A percentile compares a stretch with the other conserved stretches of the same genome.
Conservation (phyloP, 306 rosid species). For the Cyamopsis tetragonoloba region DNA sequence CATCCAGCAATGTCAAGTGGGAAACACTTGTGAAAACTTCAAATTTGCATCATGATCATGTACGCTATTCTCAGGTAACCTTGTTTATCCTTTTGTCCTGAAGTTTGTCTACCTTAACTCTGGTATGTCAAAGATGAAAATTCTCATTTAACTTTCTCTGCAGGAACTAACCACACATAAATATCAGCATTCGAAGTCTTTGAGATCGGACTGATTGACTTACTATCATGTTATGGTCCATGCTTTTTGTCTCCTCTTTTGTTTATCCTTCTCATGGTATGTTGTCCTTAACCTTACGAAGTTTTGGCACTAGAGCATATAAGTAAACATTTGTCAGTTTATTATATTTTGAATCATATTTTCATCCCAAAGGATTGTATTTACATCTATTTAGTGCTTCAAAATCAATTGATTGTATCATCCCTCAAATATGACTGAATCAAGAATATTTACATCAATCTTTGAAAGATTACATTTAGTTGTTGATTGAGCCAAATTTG, state of each 20-base stretch:
- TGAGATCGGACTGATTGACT: slow-evolving; percentile 27
- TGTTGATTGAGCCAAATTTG: background rate
- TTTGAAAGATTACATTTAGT: background rate
- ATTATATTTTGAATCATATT: background rate
- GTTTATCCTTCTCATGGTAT: background rate
- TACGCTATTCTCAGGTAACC: slow-evolving; percentile 84
- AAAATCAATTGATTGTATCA: background rate
- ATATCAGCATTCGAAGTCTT: slow-evolving; percentile 53
- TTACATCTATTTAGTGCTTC: background rate
- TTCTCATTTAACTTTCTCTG: slow-evolving; percentile 4
- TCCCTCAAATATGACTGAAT: background rate
- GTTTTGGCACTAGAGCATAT: slow-evolving; percentile 14
- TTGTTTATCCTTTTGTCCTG: slow-evolving; percentile 3
- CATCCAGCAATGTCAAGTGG: slow-evolving; percentile 66
- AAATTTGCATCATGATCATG: slow-evolving; percentile 61
- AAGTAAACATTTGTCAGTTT: slow-evolving; percentile 10
- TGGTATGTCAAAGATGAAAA: background rate
- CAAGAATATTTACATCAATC: background rate
- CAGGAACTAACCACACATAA: slow-evolving; percentile 71
- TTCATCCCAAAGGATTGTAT: background rate
- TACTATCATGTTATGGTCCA: slow-evolving; percentile 10
- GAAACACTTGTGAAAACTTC: slow-evolving; percentile 91
- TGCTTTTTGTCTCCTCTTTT: background rate
- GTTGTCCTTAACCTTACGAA: slow-evolving; percentile 1
- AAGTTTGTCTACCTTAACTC: background rate